Percentiles rank a stretch among this genome's conserved stretches.
Conservation (phyloP, 257 asterid genomes). For the Sherardia arvensis region DNA sequence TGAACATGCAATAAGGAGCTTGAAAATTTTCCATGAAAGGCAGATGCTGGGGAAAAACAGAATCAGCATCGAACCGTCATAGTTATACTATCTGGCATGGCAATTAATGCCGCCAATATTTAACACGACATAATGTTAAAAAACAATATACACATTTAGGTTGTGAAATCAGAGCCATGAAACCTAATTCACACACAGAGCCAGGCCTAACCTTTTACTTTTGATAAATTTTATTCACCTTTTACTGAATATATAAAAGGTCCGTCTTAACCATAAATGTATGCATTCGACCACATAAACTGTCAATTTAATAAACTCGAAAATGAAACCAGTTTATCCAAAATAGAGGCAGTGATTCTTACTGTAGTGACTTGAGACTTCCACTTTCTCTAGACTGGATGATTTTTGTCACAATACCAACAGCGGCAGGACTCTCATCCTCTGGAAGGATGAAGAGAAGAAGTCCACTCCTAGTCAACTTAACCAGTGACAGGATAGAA, state of each 20-base stretch:
- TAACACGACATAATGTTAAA: background rate
- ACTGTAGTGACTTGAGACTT: constrained; percentile 31
- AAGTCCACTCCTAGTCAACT: constrained; percentile 37
- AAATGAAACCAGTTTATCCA: background rate
- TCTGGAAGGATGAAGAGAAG: constrained; percentile 32
- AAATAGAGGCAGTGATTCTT: constrained; percentile 17
- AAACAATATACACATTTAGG: background rate
- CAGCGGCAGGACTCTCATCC: constrained; percentile 22
- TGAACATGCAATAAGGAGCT: background rate
- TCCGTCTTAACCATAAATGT: background rate
- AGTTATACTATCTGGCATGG: background rate
- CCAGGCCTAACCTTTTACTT: background rate
- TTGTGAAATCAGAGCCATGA: background rate
- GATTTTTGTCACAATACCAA: constrained; percentile 25
- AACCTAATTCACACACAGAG: background rate
- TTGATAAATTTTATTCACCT: too few species aligned
- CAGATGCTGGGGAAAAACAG: background rate
- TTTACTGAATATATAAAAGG: too few species aligned
- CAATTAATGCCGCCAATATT: background rate
- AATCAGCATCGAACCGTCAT: background rate
- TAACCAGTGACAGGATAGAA: constrained; percentile 33
- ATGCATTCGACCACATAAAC: background rate
- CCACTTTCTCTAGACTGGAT: constrained; percentile 27
- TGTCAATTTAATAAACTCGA: background rate
- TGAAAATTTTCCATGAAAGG: background rate